Evolutionary conservation across 306 rosid species (phyloP), one percentile per base, ranked within the genome.

Genomic region (Cucurbita maxima): DNA sequence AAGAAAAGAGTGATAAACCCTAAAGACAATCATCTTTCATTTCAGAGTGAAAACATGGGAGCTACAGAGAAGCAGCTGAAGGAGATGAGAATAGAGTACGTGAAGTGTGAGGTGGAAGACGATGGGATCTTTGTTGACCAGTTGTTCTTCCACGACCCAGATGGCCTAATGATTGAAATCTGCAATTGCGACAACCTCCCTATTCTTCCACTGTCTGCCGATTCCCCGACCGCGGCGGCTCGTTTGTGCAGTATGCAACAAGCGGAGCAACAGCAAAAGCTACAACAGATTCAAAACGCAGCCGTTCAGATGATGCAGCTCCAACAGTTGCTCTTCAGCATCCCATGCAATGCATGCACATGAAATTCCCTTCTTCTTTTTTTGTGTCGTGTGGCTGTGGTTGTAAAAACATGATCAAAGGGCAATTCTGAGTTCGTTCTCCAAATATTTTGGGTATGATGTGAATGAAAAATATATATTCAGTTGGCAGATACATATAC

Each of bases 91-190:
- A 88, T 89, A 48, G 76, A 86, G 76, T 89, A 85, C 75, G 84
- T 85, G 82, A 88, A 80, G 74, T 70, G 75, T 55, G 84, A 72
- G 76, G 88, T 92, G 40, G 87, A 85, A 76, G 95, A 92, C 51
- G 84, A 83, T 44, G 90, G 89, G 22, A 81, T 82, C 72, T 52
- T 74, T 57, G 87, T 92, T 53, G 92, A 92, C 69, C 97, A 92
- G 79, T 60, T 92, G 14, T 92, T 92, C 88, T 92, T 92, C 85
- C 97, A 85, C 56, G 92, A 92, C 52, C 96, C 97, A 7, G 92
- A 92, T 81, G 92, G 89, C 18, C 61, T 78, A 11, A 86, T 92
- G 96, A 86, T 89, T 40, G 97, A 92, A 78, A 84, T 92, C 16
- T 89, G 96, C 83, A 88, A 92, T 72, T 92, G 96, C 64, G 96